Base-by-base conservation (phyloP, 805 yeast species). In the Lipomyces sp. region DNA sequence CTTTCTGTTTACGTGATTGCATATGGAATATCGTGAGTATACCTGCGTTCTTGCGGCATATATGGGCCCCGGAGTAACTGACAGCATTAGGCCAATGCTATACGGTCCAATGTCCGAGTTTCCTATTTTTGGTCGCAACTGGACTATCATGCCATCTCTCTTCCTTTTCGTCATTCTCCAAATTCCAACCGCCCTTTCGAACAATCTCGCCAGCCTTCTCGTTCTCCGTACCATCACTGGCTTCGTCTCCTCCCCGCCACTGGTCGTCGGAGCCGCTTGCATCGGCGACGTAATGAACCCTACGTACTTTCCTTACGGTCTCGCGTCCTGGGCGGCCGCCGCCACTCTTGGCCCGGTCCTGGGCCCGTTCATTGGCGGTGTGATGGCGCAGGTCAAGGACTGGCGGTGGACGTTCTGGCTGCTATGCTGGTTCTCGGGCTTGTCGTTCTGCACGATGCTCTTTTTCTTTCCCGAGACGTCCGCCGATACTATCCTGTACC, bases 41-140 rank as follows among this genome's bases (percentile, higher is more conserved):
- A n/a, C n/a, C n/a, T n/a, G n/a, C n/a, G n/a, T n/a, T n/a, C n/a
- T n/a, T n/a, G n/a, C n/a, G n/a, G n/a, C n/a, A n/a, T n/a, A n/a
- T n/a, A n/a, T n/a, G n/a, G n/a, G n/a, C n/a, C n/a, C n/a, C n/a
- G n/a, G n/a, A n/a, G n/a, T n/a, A n/a, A n/a, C n/a, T n/a, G n/a
- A n/a, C n/a, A n/a, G n/a, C n/a, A 44, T 79, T 18, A 24, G 36
- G 6, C 84, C 84, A 1, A 69, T 81, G 70, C 53, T 79, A 1
- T 76, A 79, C 45, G 75, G 83, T 0, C 85, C 86, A 2, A 58
- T 81, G 53, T 75, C 82, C 11, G 86, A 81, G 61, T 71, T 77
- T 41, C 76, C 81, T 2, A 62, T 65, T 2, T 58, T 78, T 43
- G 85, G 85, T 13, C 70, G 86, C 57, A 76, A 74, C 46, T 67